phyloP scores from a whole-genome alignment of 2,329 filamentous ascomycete species.

The Aspergillus sp. region DNA sequence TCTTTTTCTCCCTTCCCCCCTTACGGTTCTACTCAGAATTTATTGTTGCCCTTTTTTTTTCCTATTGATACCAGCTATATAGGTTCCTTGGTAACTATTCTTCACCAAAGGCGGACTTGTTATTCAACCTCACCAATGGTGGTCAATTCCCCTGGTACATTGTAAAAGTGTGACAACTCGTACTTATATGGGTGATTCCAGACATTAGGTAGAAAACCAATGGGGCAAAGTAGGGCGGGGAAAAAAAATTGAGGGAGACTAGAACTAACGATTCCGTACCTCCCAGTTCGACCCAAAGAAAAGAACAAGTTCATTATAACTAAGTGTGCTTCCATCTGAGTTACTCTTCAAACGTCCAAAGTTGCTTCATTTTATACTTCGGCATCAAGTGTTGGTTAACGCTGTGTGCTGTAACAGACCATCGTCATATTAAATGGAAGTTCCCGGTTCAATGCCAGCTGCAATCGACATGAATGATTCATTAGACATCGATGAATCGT shows the following conservation, averaged over 20 bases:
- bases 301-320: neutral
- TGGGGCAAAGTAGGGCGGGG: neutral
- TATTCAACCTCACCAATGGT: no score
- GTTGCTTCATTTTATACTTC: neutral
- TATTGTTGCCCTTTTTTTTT: no score
- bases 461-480: constrained; percentile 30
- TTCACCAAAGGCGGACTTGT: no score
- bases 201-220: neutral
- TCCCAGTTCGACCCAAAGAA: neutral
- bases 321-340: neutral
- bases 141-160: no score
- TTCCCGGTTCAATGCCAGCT: constrained; percentile 13
- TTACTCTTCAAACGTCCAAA: neutral
- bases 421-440: constrained; percentile 13
- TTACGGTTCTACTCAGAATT: no score
- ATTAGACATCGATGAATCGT: constrained; percentile 54
- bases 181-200: neutral
- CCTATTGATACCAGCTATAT: no score
- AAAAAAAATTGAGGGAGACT: neutral
- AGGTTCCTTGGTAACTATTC: no score
- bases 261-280: neutral
- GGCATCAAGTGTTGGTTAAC: neutral
- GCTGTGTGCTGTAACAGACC: neutral
- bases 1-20: no score
- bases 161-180: no score